Evolutionary conservation across 1,284 basidiomycete genomes (phyloP).

Genomic region (Cutaneotrichosporon spelunceum): DNA sequence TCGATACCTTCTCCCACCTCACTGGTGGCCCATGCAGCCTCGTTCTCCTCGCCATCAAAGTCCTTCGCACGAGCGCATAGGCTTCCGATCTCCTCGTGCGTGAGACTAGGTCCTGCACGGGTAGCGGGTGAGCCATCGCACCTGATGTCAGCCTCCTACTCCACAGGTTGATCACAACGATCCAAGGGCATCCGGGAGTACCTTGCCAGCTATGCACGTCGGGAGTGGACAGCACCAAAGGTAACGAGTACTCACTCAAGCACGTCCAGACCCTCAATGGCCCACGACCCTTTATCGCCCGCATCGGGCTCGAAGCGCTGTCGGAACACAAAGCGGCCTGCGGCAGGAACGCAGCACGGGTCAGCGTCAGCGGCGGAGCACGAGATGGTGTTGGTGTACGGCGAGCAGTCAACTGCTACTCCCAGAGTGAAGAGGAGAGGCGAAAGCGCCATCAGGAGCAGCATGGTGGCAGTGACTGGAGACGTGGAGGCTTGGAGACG

Average conservation of each 20-base stretch:
- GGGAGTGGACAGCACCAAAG: no score
- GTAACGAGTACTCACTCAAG: slow-evolving; percentile 34
- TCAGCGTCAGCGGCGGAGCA: slow-evolving; percentile 32
- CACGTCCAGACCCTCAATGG: slow-evolving; percentile 47
- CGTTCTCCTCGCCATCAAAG: slow-evolving; percentile 38
- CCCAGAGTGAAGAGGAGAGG: not conserved
- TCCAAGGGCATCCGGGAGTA: no score
- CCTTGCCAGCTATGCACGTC: not conserved
- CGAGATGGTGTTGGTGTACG: slow-evolving; percentile 24
- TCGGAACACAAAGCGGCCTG: slow-evolving; percentile 45
- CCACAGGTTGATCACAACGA: no score
- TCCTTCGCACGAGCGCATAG: slow-evolving; percentile 32
- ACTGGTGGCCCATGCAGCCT: slow-evolving; percentile 47
- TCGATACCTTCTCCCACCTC: slow-evolving; percentile 52
- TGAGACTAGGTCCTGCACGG: slow-evolving; percentile 18
- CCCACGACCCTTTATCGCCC: slow-evolving; percentile 47
- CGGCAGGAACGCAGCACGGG: slow-evolving; percentile 41
- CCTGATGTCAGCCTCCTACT: slow-evolving; percentile 17
- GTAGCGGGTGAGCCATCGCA: slow-evolving; percentile 14
- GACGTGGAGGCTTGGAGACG: not conserved
- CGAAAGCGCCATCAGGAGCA: not conserved
- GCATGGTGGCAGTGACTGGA: not conserved
- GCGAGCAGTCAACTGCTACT: not conserved
- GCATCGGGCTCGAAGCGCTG: slow-evolving; percentile 49
- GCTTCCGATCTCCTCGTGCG: slow-evolving; percentile 46